Percentiles rank a stretch among this genome's conserved stretches.
phyloP scores from a whole-genome alignment of 305 asterid genomes.

The Rubia balearica region DNA sequence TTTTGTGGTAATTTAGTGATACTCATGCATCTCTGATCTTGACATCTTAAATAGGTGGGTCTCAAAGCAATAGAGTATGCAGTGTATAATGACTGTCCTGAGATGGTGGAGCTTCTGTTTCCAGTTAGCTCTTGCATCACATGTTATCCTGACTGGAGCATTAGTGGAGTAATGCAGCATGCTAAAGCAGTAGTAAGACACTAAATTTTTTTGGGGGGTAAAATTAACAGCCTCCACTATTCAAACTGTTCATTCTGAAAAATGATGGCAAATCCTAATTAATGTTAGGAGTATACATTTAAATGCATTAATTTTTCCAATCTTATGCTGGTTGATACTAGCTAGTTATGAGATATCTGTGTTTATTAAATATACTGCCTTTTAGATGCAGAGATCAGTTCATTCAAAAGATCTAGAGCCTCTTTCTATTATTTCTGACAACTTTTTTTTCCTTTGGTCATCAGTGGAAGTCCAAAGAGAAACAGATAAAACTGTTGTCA shows the following conservation, averaged over 20 bases:
- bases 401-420: not conserved
- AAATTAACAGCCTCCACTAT: not conserved
- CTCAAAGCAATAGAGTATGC: slow-evolving; percentile 32
- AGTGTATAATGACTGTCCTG: slow-evolving; percentile 3
- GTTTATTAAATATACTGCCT: not conserved
- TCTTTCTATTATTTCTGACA: not conserved
- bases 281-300: not conserved
- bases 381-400: not conserved
- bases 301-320: too few species aligned
- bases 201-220: not conserved
- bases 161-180: slow-evolving; percentile 18
- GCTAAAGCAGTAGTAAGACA: slow-evolving; percentile 1
- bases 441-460: not conserved
- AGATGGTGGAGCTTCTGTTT: slow-evolving; percentile 21
- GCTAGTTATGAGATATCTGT: not conserved
- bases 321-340: not conserved
- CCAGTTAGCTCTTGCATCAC: slow-evolving; percentile 20
- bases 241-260: not conserved
- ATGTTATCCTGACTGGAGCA: slow-evolving; percentile 27
- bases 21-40: not conserved
- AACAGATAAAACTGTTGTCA: not conserved
- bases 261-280: not conserved
- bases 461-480: slow-evolving; percentile 16
- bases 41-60: slow-evolving; percentile 12
- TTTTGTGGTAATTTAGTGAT: not conserved